Evolutionary conservation across 2,329 filamentous ascomycete genomes (phyloP).

Genomic region (Graphilbum sp.): DNA sequence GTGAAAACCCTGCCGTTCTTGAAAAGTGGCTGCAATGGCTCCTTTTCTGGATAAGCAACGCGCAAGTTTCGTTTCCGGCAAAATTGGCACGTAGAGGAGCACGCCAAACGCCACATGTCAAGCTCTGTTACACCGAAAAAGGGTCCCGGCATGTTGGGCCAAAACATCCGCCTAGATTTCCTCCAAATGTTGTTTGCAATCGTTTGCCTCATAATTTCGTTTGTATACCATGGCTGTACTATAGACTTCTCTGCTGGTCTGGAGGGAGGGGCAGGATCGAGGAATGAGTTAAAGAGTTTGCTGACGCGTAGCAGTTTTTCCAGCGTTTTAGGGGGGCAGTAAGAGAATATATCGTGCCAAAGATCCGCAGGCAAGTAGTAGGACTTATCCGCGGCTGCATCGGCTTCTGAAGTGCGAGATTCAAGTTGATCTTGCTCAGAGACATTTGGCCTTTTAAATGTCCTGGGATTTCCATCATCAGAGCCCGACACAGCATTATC

Average conservation of each 20-base stretch:
- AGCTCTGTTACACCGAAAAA: constrained; percentile 49
- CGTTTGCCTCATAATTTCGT: constrained; percentile 14
- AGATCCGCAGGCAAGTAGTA: constrained; percentile 42
- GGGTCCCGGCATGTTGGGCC: constrained; percentile 52
- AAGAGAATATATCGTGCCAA: constrained; percentile 56
- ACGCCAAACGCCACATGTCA: constrained; percentile 60
- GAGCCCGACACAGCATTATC: constrained; percentile 1
- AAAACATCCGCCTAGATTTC: constrained; percentile 46
- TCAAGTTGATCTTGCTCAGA: background rate
- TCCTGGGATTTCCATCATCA: background rate
- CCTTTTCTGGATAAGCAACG: too few relatives aligned
- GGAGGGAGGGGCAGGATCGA: constrained; percentile 28
- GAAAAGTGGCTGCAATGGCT: too few relatives aligned
- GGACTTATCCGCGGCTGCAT: constrained; percentile 11
- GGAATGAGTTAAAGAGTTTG: constrained; percentile 45
- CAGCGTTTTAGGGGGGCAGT: constrained; percentile 45
- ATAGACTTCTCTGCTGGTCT: too few relatives aligned
- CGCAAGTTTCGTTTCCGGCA: constrained; percentile 31
- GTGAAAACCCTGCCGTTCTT: constrained; percentile 42
- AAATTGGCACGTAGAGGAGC: constrained; percentile 48
- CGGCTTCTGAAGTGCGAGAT: background rate
- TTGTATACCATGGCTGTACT: too few relatives aligned
- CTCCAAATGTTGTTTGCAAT: constrained; percentile 56
- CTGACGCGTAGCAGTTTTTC: constrained; percentile 51
- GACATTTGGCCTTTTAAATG: constrained; percentile 16